Percentiles rank a stretch among this genome's conserved stretches.
Evolutionary conservation across 768 basidiomycete species (phyloP).

Genomic region (Coprinopsis strossmayeri): DNA sequence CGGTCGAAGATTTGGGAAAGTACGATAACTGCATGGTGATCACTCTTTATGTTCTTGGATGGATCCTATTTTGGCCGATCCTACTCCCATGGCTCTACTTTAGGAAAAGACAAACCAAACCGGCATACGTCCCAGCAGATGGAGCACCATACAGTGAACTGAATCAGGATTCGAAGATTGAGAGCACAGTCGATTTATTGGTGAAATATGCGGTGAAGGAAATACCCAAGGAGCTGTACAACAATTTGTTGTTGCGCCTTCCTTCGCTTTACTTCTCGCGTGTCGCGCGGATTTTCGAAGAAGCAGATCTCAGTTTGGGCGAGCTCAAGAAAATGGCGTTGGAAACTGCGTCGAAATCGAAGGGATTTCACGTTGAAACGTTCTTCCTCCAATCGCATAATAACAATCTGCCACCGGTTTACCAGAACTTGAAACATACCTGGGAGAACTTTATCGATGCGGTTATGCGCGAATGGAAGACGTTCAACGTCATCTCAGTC

Average conservation of each 20-base stretch:
- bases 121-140: neutral
- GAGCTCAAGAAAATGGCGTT: conserved; percentile 46
- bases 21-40: neutral
- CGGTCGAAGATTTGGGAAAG: too few relatives aligned
- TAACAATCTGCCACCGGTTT: conserved; percentile 14
- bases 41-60: neutral
- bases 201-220: neutral
- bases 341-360: conserved; percentile 14
- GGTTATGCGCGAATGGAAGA: conserved; percentile 24
- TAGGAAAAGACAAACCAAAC: neutral
- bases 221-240: conserved; percentile 25
- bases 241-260: conserved; percentile 44
- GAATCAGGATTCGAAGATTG: neutral
- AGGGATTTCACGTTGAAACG: conserved; percentile 1
- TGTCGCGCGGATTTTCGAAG: conserved; percentile 61
- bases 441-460: conserved; percentile 25
- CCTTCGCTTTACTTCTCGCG: conserved; percentile 65
- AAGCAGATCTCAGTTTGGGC: conserved; percentile 55
- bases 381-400: conserved; percentile 7
- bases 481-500: conserved; percentile 22
- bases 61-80: neutral
- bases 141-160: neutral
- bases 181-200: neutral
- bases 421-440: conserved; percentile 15
- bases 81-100: neutral